phyloP scores from a whole-genome alignment of 2,329 filamentous ascomycete genomes.

The Clonostachys byssicola region DNA sequence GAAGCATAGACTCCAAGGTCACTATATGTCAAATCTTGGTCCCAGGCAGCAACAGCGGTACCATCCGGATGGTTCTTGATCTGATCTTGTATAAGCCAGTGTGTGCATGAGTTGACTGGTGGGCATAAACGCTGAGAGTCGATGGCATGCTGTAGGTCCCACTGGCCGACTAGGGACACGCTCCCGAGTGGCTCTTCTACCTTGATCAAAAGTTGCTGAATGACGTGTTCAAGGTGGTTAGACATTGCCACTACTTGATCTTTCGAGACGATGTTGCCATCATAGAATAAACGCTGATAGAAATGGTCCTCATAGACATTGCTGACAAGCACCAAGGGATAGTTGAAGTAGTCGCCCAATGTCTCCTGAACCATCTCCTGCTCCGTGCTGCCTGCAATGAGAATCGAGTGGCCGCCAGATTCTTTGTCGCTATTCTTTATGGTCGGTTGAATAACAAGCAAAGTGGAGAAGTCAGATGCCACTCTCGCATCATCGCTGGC shows the following conservation, averaged over 20 bases:
- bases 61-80: background rate
- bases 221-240: background rate
- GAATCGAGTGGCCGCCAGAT: background rate
- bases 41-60: background rate
- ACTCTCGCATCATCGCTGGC: constrained; percentile 3
- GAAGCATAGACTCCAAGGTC: background rate
- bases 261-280: background rate
- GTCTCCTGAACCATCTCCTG: background rate
- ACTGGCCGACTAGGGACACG: background rate
- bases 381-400: background rate
- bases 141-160: constrained; percentile 5
- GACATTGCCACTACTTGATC: background rate
- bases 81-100: constrained; percentile 24
- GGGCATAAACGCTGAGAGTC: background rate
- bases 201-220: background rate
- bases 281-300: background rate
- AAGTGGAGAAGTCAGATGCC: constrained; percentile 9
- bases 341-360: background rate
- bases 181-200: background rate
- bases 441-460: constrained; percentile 11
- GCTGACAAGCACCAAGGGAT: background rate
- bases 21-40: background rate
- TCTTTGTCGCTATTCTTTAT: background rate
- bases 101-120: background rate
- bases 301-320: background rate